Base-by-base conservation (phyloP, 139 green algal species). In the Bryopsis sp. region DNA sequence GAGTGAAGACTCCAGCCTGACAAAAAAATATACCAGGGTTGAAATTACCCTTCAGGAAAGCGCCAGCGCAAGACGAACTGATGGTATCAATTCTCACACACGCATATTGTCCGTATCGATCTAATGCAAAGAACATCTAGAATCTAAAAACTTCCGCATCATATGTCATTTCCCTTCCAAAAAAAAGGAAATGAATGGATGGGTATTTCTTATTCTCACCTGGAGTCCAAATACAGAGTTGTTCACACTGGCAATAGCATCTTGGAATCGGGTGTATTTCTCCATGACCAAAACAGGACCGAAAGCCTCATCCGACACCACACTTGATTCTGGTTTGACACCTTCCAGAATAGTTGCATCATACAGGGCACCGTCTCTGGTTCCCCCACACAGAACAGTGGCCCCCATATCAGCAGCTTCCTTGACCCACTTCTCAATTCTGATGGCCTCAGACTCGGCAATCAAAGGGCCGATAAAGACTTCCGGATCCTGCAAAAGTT, bases 381-480 rank as follows among this genome's bases (percentile, higher is more conserved):
- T 69, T 37, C 73, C 73, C 4, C 73, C 73, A 48, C 22, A 62
- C 64, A 78, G 63, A 19, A 71, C 33, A 32, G 26, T 74, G 47
- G 71, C 71, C 3, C 72, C 73, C 47, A 37, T 48, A 39, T 64
- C 24, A 4, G 77, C 73, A 39, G 73, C 73, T 36, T 76, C 46
- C 24, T 75, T 36, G 22, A 78, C 71, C 73, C 73, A 78, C 36
- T 36, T 28, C 71, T 78, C 46, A 47, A 78, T 72, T 24, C 73
- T 58, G 22, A 73, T 79, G 58, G 73, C 73, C 43, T 78, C 73
- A 39, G 48, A 72, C 36, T 78, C 73, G 11, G 73, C 48, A 47
- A 78, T 78, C 46, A 78, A 64, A 19, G 73, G 73, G 8, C 73
- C 73, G 28, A 78, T 78, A 32, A 79, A 79, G 7, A 71, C 79